Evolutionary conservation across 306 rosid genomes (phyloP), one percentile per base, ranked within the genome.

Genomic region (Aeschynomene evenia): DNA sequence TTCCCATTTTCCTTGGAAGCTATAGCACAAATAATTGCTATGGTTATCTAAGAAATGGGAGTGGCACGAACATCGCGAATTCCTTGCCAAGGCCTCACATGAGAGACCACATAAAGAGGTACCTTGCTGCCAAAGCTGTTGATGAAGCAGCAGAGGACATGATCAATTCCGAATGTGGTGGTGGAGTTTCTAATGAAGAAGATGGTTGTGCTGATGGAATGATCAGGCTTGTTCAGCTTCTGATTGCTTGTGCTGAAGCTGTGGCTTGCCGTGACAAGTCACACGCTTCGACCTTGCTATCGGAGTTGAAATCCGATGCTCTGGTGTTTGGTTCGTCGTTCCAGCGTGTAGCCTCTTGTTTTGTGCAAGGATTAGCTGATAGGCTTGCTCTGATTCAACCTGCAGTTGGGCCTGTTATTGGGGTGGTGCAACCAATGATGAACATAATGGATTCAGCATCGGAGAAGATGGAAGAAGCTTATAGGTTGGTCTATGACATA

Each of bases 261-360:
- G 97, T 93, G 24, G 98, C 97, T 22, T 93, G 94, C 40, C 91
- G 98, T 0, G 96, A 90, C 54, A 90, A 78, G 70, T 43, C 91
- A 4, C 94, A 88, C 7, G 88, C 97, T 29, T 88, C 97, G 0
- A 46, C 63, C 6, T 71, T 93, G 52, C 73, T 90, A 19, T 84
- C 93, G 2, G 87, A 88, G 48, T 90, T 93, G 9, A 72, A 83
- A 46, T 59, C 76, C 52, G 83, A 81, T 63, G 96, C 98, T 55
- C 84, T 86, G 67, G 96, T 86, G 3, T 85, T 88, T 12, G 98
- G 98, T 5, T 82, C 96, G 3, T 83, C 98, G 0, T 88, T 93
- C 56, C 97, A 93, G 56, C 79, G 98, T 2, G 97, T 90, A 12
- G 94, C 96, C 0, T 93, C 98, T 9, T 93, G 98, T 77, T 93